Evolutionary conservation across 345 rosid species (phyloP), one percentile per base, ranked within the genome.

Genomic region (Lepidium aucheri): DNA sequence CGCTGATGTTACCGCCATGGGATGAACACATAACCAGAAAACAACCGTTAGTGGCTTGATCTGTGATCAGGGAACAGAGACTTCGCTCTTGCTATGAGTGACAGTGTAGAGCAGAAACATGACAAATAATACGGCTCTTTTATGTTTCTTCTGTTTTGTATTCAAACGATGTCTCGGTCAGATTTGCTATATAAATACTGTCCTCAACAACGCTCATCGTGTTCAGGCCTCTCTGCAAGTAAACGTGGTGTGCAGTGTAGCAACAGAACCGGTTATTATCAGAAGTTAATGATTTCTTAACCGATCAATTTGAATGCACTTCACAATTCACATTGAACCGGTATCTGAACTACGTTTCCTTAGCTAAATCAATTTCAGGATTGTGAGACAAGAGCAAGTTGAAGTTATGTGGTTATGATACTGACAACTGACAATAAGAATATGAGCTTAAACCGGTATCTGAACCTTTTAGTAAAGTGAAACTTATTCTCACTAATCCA

Each of bases 1-100:
- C 58, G 0, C 63, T 70, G 57, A 70, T 43, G 68, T 14, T 70
- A 13, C 22, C 68, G 0, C 68, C 61, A 40, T 22, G 33, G 56
- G 46, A 36, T 2, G 62, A 53, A 54, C 41, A 70, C 34, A 8
- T 53, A 35, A n/a, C 63, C 7, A 17, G 57, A 35, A 56, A 24
- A 10, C 63, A 15, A 1, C 56, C 41, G 4, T 53, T 70, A 17
- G 10, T 61, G 44, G 67, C 54, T 52, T 69, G 65, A 60, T 60
- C 41, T 33, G 49, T 42, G 39, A 69, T 11, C 12, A 46, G 50
- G 38, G 42, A 28, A 24, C 38, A 40, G 24, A 59, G 52, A 50
- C 52, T 33, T 40, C 41, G 45, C 36, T 55, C 36, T 55, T 20
- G 17, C 45, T 55, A 50, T 68, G 40, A 46, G 8, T 56, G 56